phyloP scores from a whole-genome alignment of 306 rosid genomes.

The Hippophae gyantsensis region DNA sequence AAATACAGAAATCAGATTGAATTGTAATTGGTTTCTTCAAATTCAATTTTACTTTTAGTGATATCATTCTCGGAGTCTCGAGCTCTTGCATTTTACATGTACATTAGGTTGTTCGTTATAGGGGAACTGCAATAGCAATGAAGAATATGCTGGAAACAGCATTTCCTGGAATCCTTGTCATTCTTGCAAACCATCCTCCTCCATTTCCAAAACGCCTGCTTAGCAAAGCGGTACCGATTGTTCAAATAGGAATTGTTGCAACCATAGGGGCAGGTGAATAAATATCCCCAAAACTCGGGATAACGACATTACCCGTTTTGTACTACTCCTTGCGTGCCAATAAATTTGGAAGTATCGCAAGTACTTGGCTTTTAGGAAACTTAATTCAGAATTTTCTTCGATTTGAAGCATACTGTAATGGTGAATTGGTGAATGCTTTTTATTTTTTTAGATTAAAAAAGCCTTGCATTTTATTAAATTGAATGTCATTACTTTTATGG shows the following conservation, averaged over 20 bases:
- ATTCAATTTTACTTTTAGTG: no score
- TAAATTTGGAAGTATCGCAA: constrained; percentile 51
- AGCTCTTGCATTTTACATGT: no score
- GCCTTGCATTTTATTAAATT: no score
- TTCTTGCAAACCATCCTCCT: constrained; percentile 56
- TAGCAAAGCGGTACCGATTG: constrained; percentile 49
- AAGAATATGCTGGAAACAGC: constrained; percentile 47
- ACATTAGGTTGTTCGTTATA: constrained; percentile 13
- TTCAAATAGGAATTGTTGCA: constrained; percentile 49
- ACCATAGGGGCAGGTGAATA: constrained; percentile 50
- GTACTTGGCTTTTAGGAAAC: constrained; percentile 71
- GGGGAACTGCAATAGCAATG: constrained; percentile 55
- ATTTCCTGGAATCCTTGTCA: constrained; percentile 50
- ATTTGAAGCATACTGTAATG: constrained; percentile 65
- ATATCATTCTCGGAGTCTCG: no score
- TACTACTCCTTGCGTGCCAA: constrained; percentile 46
- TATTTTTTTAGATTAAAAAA: neutral
- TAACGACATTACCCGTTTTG: constrained; percentile 55
- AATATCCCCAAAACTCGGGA: constrained; percentile 52
- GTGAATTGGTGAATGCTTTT: constrained; percentile 39
- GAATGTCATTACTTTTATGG: no score
- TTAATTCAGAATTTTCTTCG: constrained; percentile 46
- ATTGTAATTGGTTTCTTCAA: no score
- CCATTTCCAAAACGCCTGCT: constrained; percentile 39
- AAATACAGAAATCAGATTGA: no score